phyloP scores from a whole-genome alignment of 768 basidiomycete species.

The Pilatotrama ljubarskyi region DNA sequence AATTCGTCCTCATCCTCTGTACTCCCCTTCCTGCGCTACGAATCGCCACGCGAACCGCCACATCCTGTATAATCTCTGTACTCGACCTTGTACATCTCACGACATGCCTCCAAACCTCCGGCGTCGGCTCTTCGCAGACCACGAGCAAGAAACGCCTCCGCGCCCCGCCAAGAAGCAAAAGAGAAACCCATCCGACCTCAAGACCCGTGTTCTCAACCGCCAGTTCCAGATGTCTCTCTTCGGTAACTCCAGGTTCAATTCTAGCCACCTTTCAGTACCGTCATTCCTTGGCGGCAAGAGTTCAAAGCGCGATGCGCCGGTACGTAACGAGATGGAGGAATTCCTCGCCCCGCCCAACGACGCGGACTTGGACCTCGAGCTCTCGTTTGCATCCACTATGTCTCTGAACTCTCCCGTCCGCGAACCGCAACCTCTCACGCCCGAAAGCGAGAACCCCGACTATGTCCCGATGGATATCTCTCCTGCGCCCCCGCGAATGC shows the following conservation, averaged over 20 bases:
- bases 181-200: conserved; percentile 33
- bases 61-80: conserved; percentile 21
- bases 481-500: conserved; percentile 48
- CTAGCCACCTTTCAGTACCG: conserved; percentile 37
- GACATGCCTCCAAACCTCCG: conserved; percentile 18
- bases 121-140: conserved; percentile 13
- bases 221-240: conserved; percentile 24
- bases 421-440: conserved; percentile 44
- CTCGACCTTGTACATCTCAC: conserved; percentile 2
- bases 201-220: conserved; percentile 30
- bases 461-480: conserved; percentile 82
- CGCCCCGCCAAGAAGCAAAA: conserved; percentile 49
- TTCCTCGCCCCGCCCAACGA: conserved; percentile 61
- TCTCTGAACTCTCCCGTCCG: conserved; percentile 73
- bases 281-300: conserved; percentile 50
- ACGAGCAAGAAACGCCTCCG: conserved; percentile 34
- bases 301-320: conserved; percentile 42
- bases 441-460: conserved; percentile 44
- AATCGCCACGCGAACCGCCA: no score
- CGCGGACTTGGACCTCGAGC: conserved; percentile 74
- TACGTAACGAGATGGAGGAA: conserved; percentile 57
- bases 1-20: background rate
- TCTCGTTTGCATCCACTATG: conserved; percentile 81
- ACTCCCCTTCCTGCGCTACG: background rate
- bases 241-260: conserved; percentile 14